Conservation (phyloP, 768 basidiomycete species). For the Leccinum aurantiacum region DNA sequence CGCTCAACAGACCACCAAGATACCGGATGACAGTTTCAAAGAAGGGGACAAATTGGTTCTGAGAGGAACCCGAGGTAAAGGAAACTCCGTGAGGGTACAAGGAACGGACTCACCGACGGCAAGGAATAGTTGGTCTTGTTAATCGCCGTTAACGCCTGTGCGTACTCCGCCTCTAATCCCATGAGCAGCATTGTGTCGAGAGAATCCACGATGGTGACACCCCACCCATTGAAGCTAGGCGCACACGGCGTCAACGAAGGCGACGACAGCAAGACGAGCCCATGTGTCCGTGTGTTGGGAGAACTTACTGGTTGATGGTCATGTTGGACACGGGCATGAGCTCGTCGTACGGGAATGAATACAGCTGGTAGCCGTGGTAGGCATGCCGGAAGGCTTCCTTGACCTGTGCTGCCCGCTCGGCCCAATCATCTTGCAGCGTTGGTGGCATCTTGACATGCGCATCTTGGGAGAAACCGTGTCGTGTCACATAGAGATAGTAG, state of each 20-base stretch:
- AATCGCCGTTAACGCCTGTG: slow-evolving; percentile 56
- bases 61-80: slow-evolving; percentile 1
- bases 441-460: slow-evolving; percentile 3
- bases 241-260: slow-evolving; percentile 1
- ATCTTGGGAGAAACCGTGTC: background rate
- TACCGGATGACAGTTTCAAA: slow-evolving; percentile 89
- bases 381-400: slow-evolving; percentile 65
- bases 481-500: slow-evolving; percentile 19
- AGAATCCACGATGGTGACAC: slow-evolving; percentile 73
- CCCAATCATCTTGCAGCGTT: slow-evolving; percentile 41
- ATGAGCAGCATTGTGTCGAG: slow-evolving; percentile 85
- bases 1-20: slow-evolving; percentile 82
- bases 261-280: background rate
- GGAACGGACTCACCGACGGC: slow-evolving; percentile 35
- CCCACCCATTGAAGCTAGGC: slow-evolving; percentile 77
- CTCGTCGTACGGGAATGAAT: slow-evolving; percentile 66
- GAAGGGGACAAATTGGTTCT: slow-evolving; percentile 46
- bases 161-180: slow-evolving; percentile 70
- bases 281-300: no score
- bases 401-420: slow-evolving; percentile 52
- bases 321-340: slow-evolving; percentile 50
- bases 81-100: background rate
- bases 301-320: slow-evolving; percentile 50
- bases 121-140: slow-evolving; percentile 48
- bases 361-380: slow-evolving; percentile 62